phyloP scores from a whole-genome alignment of 192 early-diverging fungal species.

The Radiomyces spectabilis region DNA sequence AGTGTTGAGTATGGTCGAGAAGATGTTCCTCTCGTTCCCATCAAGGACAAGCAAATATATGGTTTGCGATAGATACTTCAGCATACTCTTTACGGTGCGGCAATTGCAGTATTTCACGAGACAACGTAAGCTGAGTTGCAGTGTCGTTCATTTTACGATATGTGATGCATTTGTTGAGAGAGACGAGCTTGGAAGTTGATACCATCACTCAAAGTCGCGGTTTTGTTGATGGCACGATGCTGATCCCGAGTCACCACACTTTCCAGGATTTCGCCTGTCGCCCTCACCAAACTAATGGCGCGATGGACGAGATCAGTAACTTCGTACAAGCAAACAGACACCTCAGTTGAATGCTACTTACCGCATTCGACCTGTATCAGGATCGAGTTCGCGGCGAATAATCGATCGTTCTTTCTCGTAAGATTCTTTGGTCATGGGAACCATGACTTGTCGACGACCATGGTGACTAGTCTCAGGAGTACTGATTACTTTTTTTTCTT shows the following conservation, averaged over 20 bases:
- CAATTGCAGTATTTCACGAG: too few species aligned
- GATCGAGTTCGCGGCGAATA: constrained; percentile 37
- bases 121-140: too few species aligned
- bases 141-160: too few species aligned
- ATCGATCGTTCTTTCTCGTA: constrained; percentile 35
- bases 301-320: too few species aligned
- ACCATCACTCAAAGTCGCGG: constrained; percentile 38
- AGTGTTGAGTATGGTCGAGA: too few species aligned
- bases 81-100: too few species aligned
- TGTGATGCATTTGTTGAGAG: too few species aligned
- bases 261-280: constrained; percentile 44
- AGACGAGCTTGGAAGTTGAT: constrained; percentile 21
- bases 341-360: constrained; percentile 9
- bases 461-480: neutral
- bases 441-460: constrained; percentile 8
- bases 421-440: constrained; percentile 36
- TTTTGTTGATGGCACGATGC: constrained; percentile 36
- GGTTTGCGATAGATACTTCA: too few species aligned
- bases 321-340: neutral
- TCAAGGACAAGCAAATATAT: too few species aligned
- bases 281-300: constrained; percentile 42
- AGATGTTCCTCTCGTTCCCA: too few species aligned
- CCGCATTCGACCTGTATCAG: constrained; percentile 40
- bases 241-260: constrained; percentile 39
- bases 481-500: constrained; percentile 3